Evolutionary conservation across 768 basidiomycete species (phyloP).

Genomic region (Lyophyllum semitale): DNA sequence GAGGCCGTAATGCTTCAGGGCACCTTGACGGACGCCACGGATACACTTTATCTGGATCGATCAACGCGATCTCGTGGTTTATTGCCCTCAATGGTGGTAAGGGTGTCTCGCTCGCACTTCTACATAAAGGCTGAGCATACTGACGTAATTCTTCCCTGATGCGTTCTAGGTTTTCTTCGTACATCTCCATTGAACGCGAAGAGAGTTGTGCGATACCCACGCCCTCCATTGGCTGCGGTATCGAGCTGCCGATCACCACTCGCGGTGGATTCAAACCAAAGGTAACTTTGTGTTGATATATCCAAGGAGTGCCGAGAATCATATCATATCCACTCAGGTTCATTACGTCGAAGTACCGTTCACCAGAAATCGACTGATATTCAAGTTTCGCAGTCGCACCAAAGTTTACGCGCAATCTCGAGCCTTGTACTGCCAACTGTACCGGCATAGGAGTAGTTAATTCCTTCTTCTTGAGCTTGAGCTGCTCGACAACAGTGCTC

Average conservation of each 20-base stretch:
- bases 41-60: slow-evolving; percentile 29
- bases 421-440: slow-evolving; percentile 41
- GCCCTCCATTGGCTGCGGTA: not conserved
- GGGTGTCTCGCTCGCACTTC: not conserved
- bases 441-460: slow-evolving; percentile 33
- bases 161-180: not conserved
- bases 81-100: slow-evolving; percentile 29
- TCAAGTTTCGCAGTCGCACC: slow-evolving; percentile 21
- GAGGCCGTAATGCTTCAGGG: slow-evolving; percentile 8
- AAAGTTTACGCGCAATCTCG: slow-evolving; percentile 33
- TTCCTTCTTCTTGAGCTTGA: slow-evolving; percentile 23
- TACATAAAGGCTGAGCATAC: not conserved
- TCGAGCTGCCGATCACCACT: not conserved
- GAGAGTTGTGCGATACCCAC: not conserved
- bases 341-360: slow-evolving; percentile 18
- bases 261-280: slow-evolving; percentile 1
- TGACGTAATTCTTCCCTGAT: not conserved
- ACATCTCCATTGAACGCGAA: slow-evolving; percentile 1
- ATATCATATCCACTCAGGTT: slow-evolving; percentile 5
- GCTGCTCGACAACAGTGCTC: slow-evolving; percentile 32
- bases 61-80: slow-evolving; percentile 37
- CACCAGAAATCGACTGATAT: slow-evolving; percentile 33
- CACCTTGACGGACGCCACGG: slow-evolving; percentile 15
- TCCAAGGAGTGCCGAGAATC: slow-evolving; percentile 1
- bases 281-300: slow-evolving; percentile 3